A percentile compares a stretch with the other conserved stretches of the same genome.
phyloP scores from a whole-genome alignment of 371 early-diverging fungal species.

The Nematocida major region DNA sequence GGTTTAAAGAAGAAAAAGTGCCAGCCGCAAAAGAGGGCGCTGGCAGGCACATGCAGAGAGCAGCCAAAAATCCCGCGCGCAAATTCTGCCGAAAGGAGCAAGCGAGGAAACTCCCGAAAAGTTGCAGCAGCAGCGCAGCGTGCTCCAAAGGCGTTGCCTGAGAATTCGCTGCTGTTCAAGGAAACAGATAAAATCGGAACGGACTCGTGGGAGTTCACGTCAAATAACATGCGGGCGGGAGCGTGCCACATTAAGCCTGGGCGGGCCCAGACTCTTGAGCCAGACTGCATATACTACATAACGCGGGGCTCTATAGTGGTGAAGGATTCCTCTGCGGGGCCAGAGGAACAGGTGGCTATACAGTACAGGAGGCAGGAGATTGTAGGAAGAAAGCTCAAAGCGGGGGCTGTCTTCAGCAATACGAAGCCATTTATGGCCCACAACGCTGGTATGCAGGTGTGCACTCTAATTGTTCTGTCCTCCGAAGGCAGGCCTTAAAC shows the following conservation, averaged over 20 bases:
- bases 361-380: not conserved
- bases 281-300: slow-evolving; percentile 18
- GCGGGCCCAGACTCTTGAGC: not conserved
- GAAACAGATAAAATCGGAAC: not conserved
- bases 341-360: not conserved
- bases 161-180: not conserved
- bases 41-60: not conserved
- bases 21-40: not conserved
- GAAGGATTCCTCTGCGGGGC: not conserved
- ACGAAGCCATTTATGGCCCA: not conserved
- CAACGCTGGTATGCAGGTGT: slow-evolving; percentile 22
- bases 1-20: not conserved
- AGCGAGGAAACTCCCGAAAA: not conserved
- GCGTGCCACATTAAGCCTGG: not conserved
- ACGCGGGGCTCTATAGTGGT: slow-evolving; percentile 22
- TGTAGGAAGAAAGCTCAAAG: slow-evolving; percentile 29
- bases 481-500: not conserved
- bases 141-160: not conserved
- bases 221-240: not conserved
- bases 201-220: not conserved
- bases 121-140: not conserved
- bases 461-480: not conserved
- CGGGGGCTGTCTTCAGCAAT: slow-evolving; percentile 4
- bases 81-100: no score
- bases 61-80: no score